Evolutionary conservation across 768 basidiomycete species (phyloP).

Genomic region (Hypholoma sublateritium): DNA sequence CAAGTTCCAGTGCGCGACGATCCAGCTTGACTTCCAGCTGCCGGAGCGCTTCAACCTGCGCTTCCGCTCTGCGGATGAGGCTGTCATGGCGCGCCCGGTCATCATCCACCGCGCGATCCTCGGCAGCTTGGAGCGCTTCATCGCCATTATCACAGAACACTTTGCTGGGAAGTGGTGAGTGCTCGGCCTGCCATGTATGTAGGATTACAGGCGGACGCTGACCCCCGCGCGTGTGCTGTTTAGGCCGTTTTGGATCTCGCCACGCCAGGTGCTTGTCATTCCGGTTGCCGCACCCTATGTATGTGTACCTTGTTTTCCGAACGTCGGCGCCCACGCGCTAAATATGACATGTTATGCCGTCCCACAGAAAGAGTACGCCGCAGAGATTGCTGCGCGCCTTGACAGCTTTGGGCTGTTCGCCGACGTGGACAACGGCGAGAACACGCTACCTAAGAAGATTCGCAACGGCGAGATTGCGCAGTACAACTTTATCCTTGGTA

Average conservation of each 20-base stretch:
- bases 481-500: slow-evolving; percentile 97
- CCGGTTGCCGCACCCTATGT: slow-evolving; percentile 91
- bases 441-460: slow-evolving; percentile 96
- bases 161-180: slow-evolving; percentile 95
- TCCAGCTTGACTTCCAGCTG: slow-evolving; percentile 98
- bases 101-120: slow-evolving; percentile 98
- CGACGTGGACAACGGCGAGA: slow-evolving; percentile 89
- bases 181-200: neutral
- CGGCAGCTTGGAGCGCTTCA: slow-evolving; percentile 92
- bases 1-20: slow-evolving; percentile 97
- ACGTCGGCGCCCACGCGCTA: neutral
- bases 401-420: slow-evolving; percentile 74
- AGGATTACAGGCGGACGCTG: neutral
- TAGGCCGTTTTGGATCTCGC: slow-evolving; percentile 98
- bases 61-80: slow-evolving; percentile 79
- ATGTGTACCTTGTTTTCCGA: slow-evolving; percentile 29
- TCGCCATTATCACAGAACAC: slow-evolving; percentile 96
- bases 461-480: slow-evolving; percentile 96
- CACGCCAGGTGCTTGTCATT: slow-evolving; percentile 93
- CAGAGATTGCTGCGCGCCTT: slow-evolving; percentile 72
- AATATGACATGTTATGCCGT: slow-evolving; percentile 3
- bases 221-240: slow-evolving; percentile 1
- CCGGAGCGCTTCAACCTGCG: slow-evolving; percentile 95
- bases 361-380: slow-evolving; percentile 83
- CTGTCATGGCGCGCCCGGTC: slow-evolving; percentile 75